Evolutionary conservation across 306 rosid species (phyloP), one percentile per base, ranked within the genome.

Genomic region (Astragalus glycyphyllos): DNA sequence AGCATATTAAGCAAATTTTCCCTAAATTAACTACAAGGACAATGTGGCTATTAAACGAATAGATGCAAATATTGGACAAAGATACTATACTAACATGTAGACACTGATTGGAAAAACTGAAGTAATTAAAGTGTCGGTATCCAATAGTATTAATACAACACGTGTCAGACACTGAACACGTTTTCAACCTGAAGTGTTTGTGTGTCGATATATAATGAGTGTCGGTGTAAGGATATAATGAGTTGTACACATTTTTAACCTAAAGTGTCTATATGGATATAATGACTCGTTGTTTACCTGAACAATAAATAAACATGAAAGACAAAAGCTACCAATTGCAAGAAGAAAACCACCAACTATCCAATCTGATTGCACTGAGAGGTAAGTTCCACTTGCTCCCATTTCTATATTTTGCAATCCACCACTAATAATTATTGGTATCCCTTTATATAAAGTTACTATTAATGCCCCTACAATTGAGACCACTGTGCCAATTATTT

Each of bases 381-480:
- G 63, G 45, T 46, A 11, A n/a, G 14, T 58, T 58, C 35, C 69
- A 50, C 8, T 62, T 62, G 31, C 69, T 13, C 23, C 58, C 32
- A 66, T 17, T n/a, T 2, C 54, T 46, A 16, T 46, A 7, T 31
- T 55, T 12, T 1, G 40, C 38, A 69, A 41, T 1, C 41, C 9
- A 51, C 14, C 38, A 13, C 40, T 4, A 37, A 54, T 66, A 32
- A 86, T 4, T 37, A 86, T 4, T 37, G 84, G 76, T 0, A 66
- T 41, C 11, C 88, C 91, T 67, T 79, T 81, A 40, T 81, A 86
- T 40, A 86, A 63, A 35, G 88, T 84, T 68, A 84, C 35, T 0
- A 61, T 12, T 41, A 86, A 53, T 79, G 88, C 88, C 45, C 88
- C 91, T 29, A 26, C 16, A 14, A 84, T 86, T 4, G 85, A 84